phyloP scores from a whole-genome alignment of 1,139 yeast genomes.

The Zygosaccharomyces pseudobailii region DNA sequence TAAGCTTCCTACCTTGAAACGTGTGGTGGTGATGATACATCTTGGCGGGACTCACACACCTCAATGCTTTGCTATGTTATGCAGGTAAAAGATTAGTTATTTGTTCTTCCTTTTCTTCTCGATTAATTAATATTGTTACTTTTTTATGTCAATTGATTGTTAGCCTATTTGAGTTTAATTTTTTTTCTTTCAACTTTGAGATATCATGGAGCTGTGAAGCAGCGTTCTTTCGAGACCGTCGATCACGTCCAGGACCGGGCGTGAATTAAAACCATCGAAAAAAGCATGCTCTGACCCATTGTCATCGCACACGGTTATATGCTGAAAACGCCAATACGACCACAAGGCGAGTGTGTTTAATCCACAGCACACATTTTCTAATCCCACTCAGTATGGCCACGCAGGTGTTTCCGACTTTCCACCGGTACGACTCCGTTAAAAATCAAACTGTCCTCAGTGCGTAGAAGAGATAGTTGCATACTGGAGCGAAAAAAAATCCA shows the following conservation, averaged over 20 bases:
- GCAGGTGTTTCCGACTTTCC: too few relatives aligned
- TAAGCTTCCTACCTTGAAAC: constrained; percentile 56
- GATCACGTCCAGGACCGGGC: background rate
- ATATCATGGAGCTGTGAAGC: background rate
- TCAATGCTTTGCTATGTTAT: background rate
- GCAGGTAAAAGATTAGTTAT: constrained; percentile 5
- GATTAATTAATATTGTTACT: background rate
- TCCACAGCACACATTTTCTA: too few relatives aligned
- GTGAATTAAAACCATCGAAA: background rate
- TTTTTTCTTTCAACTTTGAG: background rate
- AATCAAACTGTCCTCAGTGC: too few relatives aligned
- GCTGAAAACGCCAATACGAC: background rate
- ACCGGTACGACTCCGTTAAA: too few relatives aligned
- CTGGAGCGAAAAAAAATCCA: too few relatives aligned
- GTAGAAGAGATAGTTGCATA: too few relatives aligned
- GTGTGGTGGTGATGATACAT: constrained; percentile 34
- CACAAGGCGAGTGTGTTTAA: too few relatives aligned
- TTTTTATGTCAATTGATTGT: background rate
- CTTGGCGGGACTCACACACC: background rate
- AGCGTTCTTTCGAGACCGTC: background rate
- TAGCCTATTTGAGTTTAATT: background rate
- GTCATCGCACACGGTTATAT: background rate
- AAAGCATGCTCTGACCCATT: background rate
- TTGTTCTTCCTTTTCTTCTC: background rate
- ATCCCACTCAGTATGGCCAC: too few relatives aligned